Base-by-base conservation (phyloP, 805 yeast species). In the Metschnikowia cerradonensis region DNA sequence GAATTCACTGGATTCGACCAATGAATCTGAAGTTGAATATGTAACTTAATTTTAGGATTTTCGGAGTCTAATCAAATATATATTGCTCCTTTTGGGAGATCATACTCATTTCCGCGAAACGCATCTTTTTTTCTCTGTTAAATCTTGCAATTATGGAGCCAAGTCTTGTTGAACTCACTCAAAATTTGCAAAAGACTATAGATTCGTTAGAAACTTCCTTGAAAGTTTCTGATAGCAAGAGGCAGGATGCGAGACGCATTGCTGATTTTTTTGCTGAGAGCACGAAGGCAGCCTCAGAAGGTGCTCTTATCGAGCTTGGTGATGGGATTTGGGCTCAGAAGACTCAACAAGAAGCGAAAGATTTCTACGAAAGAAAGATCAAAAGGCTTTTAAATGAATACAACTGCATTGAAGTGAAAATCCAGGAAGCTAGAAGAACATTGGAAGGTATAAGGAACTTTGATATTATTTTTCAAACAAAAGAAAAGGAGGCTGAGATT, bases 341-440 rank as follows among this genome's bases (percentile, higher is more conserved):
- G 33, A 32, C 50, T 15, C 31, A n/a, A 5, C 10, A 39, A 1
- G 67, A 66, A 6, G 78, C 79, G 0, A 50, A 49, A 1, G 52
- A 50, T 3, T 68, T 65, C 34, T 57, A 62, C 45, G 60, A 53
- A 30, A 58, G 69, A 35, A 65, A 71, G 48, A 44, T 71, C 4
- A 58, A 52, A 13, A 54, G 57, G 11, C 45, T 77, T 20, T 61
- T 63, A 2, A 65, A 65, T n/a, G 77, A 80, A 1, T 66, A 77
- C 2, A 57, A 54, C 8, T 77, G 76, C 49, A 72, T 80, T 45
- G 61, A 66, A 6, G 45, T 30, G 1, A 75, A 73, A 49, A 66
- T 79, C 4, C 54, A 63, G 42, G 23, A 53, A 54, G 38, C 35
- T 6, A 19, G 23, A 14, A 20, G 15, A 17, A 38, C 11, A 20